These are phyloP conservation scores for Fusarium nematophilum DNA, from an alignment of 2,329 filamentous ascomycete genomes.

Conservation along the genomic window DNA sequence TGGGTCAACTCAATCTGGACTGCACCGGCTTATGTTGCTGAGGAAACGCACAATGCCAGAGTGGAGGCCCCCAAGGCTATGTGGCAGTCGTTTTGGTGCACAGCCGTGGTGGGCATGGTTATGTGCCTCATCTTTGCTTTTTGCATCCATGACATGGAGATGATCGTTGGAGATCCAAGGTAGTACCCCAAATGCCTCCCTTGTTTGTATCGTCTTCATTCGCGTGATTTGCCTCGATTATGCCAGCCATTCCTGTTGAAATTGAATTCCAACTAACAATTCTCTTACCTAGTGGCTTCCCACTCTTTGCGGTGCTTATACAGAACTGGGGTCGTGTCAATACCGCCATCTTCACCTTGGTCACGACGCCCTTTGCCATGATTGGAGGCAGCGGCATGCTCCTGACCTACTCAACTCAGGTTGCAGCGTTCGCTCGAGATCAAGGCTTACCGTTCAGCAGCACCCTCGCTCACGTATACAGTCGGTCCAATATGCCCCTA, in stretches of 20 bases:
- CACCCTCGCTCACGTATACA: background rate
- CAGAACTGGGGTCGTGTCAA: background rate
- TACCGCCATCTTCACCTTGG: background rate
- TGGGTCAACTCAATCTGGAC: slow-evolving; percentile 2
- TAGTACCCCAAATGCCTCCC: too few species aligned
- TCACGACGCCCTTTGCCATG: background rate
- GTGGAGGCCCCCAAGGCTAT: background rate
- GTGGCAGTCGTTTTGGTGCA: background rate
- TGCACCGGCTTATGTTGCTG: background rate
- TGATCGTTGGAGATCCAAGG: background rate
- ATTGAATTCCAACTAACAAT: background rate
- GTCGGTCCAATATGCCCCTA: slow-evolving; percentile 2
- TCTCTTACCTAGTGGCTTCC: background rate
- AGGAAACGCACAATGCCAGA: slow-evolving; percentile 6
- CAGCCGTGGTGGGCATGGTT: background rate
- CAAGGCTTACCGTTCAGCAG: background rate
- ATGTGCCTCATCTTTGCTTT: background rate
- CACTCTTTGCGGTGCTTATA: background rate
- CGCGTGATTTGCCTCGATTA: too few species aligned
- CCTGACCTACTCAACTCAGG: background rate
- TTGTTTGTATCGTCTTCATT: background rate
- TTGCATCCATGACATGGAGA: slow-evolving; percentile 4
- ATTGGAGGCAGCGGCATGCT: background rate
- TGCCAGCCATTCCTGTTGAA: too few species aligned
- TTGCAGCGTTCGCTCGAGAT: slow-evolving; percentile 3